A percentile compares a stretch with the other conserved stretches of the same genome.
These are phyloP conservation scores for Rubroboletus satanas DNA, from an alignment of 768 basidiomycete species.

Conservation along the genomic window DNA sequence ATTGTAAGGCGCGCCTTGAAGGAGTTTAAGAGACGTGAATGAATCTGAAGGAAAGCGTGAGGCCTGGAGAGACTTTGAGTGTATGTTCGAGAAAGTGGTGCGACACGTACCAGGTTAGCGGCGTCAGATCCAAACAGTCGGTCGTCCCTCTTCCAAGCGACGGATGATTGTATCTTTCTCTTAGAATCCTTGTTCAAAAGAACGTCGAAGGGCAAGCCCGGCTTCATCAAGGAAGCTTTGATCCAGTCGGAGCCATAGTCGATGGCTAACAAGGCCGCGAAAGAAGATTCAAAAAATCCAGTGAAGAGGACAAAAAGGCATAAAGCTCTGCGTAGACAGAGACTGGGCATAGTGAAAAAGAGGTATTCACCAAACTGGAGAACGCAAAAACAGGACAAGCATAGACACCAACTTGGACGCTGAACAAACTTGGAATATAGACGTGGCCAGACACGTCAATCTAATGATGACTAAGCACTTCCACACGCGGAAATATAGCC, in stretches of 20 bases:
- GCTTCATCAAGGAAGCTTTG: conserved; percentile 93
- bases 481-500: not conserved
- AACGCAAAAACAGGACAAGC: conserved; percentile 11
- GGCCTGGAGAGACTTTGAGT: conserved; percentile 49
- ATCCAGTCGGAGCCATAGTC: conserved; percentile 99
- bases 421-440: conserved; percentile 2
- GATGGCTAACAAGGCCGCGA: conserved; percentile 85
- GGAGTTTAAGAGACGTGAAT: conserved; percentile 79
- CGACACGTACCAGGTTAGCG: conserved; percentile 68
- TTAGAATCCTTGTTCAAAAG: conserved; percentile 96
- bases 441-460: conserved; percentile 26
- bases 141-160: conserved; percentile 90
- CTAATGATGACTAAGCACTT: conserved; percentile 13
- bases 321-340: conserved; percentile 27
- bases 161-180: conserved; percentile 86
- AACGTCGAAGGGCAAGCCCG: conserved; percentile 92
- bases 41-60: conserved; percentile 88
- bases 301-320: conserved; percentile 24
- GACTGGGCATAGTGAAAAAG: conserved; percentile 16
- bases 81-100: not conserved
- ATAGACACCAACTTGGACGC: not conserved
- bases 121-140: conserved; percentile 89
- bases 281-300: conserved; percentile 31
- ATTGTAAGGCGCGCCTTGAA: conserved; percentile 67
- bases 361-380: conserved; percentile 15